Conservation (phyloP, 169 alveolate genomes). For the Plasmodium sp. region DNA sequence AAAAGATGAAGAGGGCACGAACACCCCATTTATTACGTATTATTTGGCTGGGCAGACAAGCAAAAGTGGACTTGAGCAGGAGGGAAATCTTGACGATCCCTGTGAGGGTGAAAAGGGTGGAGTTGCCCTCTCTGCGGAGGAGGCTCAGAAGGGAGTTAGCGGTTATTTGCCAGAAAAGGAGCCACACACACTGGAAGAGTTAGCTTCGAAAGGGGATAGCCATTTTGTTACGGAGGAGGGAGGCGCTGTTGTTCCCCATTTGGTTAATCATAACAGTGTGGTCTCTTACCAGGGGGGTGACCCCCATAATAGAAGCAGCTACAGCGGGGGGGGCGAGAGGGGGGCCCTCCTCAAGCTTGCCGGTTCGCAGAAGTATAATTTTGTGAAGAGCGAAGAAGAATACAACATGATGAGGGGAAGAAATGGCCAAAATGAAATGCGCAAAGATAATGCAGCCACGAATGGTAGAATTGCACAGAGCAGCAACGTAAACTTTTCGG, state of each 20-base stretch:
- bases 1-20: slow-evolving; percentile 33
- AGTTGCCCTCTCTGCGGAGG: background rate
- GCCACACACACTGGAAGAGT: background rate
- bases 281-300: background rate
- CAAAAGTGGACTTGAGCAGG: slow-evolving; percentile 6
- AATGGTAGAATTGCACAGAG: background rate
- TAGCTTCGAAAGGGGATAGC: background rate
- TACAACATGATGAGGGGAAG: slow-evolving; percentile 22
- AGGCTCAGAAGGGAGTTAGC: background rate
- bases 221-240: background rate
- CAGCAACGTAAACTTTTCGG: background rate
- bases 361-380: slow-evolving; percentile 35
- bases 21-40: slow-evolving; percentile 68
- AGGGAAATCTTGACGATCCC: background rate
- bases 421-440: background rate
- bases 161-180: background rate
- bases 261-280: background rate
- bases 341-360: background rate
- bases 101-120: background rate
- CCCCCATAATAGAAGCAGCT: background rate
- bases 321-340: background rate
- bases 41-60: slow-evolving; percentile 55
- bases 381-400: slow-evolving; percentile 47
- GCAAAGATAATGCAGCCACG: background rate
- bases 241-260: background rate